Evolutionary conservation across 2,329 filamentous ascomycete species (phyloP), one percentile per base, ranked within the genome.

Genomic region (Paraphaeosphaeria minitans): DNA sequence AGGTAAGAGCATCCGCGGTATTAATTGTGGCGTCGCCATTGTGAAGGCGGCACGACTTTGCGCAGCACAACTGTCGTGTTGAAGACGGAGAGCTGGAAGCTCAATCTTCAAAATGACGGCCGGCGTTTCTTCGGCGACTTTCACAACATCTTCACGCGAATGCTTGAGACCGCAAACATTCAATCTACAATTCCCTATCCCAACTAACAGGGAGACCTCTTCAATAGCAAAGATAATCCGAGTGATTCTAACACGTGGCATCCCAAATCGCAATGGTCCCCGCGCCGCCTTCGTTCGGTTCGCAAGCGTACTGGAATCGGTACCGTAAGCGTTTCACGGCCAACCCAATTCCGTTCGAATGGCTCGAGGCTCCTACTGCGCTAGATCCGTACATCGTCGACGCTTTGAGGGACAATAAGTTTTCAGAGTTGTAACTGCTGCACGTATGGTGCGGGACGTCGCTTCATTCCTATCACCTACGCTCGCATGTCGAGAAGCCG

Each of bases 361-460:
- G 76, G 76, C 70, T 78, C 5, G 68, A 73, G 39, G 67, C 70
- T 0, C 69, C 75, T 4, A 66, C 62, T 13, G 61, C 62, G 9
- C 63, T 77, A 16, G 74, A 77, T 56, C 58, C 68, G 0, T 68
- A 66, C 46, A 61, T 77, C 16, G 52, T 58, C 6, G 66, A 65
- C 29, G 70, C 70, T 16, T 37, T 77, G 46, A 53, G 59, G 4
- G 35, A 47, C 12, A 42, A 53, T 12, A 43, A 39, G 1, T 62
- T 66, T 1, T n/a, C 52, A 10, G 45, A 61, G 2, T 72, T 73
- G 2, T 50, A 68, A 14, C 57, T 79, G 19, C 59, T 78, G 13
- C 76, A 79, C 47, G 73, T 78, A 56, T 76, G 77, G 39, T 77
- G 76, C 54, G 77, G 77, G 9, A 78, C 75, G 3, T 78, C 76